A percentile compares a stretch with the other conserved stretches of the same genome.
Evolutionary conservation across 2,329 filamentous ascomycete species (phyloP).

Genomic region (Zymoseptoria pseudotritici): DNA sequence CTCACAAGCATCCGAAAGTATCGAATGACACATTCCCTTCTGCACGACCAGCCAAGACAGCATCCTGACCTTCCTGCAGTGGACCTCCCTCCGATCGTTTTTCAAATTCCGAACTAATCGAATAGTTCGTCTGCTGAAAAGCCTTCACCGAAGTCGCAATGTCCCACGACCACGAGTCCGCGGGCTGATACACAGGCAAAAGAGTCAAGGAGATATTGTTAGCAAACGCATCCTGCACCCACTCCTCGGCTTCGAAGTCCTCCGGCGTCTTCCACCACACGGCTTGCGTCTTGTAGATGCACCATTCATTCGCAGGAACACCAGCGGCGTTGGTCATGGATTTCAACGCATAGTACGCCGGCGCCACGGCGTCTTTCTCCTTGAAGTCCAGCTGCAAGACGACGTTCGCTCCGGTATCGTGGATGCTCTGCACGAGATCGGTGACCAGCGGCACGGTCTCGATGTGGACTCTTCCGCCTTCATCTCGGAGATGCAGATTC

Average conservation of each 20-base stretch:
- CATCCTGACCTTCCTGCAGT: slow-evolving; percentile 9
- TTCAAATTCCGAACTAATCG: slow-evolving; percentile 11
- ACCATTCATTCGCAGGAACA: slow-evolving; percentile 9
- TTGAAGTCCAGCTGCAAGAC: slow-evolving; percentile 18
- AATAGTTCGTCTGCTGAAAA: slow-evolving; percentile 13
- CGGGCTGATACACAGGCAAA: slow-evolving; percentile 13
- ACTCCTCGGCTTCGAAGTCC: slow-evolving; percentile 11
- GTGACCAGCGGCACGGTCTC: slow-evolving; percentile 7
- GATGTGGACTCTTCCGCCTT: slow-evolving; percentile 11
- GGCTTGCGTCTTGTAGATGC: slow-evolving; percentile 15
- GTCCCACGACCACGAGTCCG: slow-evolving; percentile 5
- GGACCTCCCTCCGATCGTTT: slow-evolving; percentile 3
- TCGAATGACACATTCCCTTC: neutral
- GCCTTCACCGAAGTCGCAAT: slow-evolving; percentile 7
- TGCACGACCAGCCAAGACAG: neutral
- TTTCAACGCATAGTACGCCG: slow-evolving; percentile 15
- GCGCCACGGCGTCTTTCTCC: slow-evolving; percentile 12
- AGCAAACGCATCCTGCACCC: slow-evolving; percentile 15
- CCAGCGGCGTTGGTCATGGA: slow-evolving; percentile 4
- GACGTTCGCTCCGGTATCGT: slow-evolving; percentile 12
- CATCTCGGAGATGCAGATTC: slow-evolving; percentile 12
- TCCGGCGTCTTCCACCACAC: slow-evolving; percentile 11
- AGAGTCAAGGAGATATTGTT: slow-evolving; percentile 1
- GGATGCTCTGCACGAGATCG: slow-evolving; percentile 8
- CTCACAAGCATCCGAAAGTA: neutral